Conservation (phyloP, 768 basidiomycete species). For the Mycena alexandri region DNA sequence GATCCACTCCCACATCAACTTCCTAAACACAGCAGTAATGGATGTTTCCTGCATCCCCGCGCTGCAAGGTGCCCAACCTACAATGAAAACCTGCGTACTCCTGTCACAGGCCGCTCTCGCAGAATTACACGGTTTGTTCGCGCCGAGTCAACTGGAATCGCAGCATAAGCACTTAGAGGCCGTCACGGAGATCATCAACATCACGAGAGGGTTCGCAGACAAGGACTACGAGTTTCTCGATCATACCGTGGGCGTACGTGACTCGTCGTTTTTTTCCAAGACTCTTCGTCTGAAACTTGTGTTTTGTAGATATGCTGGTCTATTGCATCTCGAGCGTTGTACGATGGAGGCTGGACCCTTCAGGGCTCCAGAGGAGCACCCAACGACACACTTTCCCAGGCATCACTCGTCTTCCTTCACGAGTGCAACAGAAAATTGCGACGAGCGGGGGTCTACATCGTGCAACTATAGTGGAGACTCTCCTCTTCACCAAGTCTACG, state of each 20-base stretch:
- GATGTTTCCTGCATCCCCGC: slow-evolving; percentile 29
- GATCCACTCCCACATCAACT: slow-evolving; percentile 25
- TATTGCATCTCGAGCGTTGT: slow-evolving; percentile 9
- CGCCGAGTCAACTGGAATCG: slow-evolving; percentile 10
- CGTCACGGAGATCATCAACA: slow-evolving; percentile 19
- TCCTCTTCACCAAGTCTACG: no score
- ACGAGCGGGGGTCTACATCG: not conserved
- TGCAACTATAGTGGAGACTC: not conserved
- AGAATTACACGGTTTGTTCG: slow-evolving; percentile 28
- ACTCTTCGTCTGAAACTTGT: not conserved
- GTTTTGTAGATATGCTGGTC: slow-evolving; percentile 22
- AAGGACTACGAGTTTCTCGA: slow-evolving; percentile 26
- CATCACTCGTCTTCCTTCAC: slow-evolving; percentile 4
- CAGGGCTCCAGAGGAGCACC: no score
- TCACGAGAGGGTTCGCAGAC: slow-evolving; percentile 15
- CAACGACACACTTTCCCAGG: not conserved
- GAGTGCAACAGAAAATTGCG: slow-evolving; percentile 19
- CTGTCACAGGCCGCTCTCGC: slow-evolving; percentile 13
- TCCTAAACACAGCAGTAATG: slow-evolving; percentile 20
- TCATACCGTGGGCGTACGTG: slow-evolving; percentile 16
- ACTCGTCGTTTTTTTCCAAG: not conserved
- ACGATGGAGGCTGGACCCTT: not conserved
- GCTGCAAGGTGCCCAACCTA: slow-evolving; percentile 4
- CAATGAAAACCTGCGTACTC: slow-evolving; percentile 15
- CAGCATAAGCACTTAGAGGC: slow-evolving; percentile 17